These are phyloP conservation scores for Celoporthe dispersa DNA, from an alignment of 2,329 filamentous ascomycete genomes.

Conservation along the genomic window DNA sequence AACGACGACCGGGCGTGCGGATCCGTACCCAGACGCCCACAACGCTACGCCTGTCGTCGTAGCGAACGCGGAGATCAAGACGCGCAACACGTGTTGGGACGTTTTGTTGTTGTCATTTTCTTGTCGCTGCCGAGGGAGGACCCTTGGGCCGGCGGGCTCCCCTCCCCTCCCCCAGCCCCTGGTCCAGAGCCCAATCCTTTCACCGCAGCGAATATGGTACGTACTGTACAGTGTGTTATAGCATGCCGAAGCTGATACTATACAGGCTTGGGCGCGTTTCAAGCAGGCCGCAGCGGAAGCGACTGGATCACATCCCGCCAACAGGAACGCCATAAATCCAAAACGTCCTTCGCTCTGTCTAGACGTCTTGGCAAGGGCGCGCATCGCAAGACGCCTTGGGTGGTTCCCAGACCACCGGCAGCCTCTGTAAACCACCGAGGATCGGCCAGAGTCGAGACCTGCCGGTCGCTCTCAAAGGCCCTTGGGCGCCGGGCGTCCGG, in stretches of 20 bases:
- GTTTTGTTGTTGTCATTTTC: conserved; percentile 21
- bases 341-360: neutral
- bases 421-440: neutral
- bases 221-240: neutral
- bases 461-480: neutral
- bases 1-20: conserved; percentile 2
- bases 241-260: neutral
- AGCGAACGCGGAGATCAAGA: conserved; percentile 16
- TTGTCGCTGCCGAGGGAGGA: neutral
- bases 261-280: conserved; percentile 19
- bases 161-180: neutral
- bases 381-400: neutral
- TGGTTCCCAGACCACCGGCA: neutral
- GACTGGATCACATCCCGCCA: neutral
- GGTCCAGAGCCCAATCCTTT: neutral
- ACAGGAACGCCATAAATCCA: neutral
- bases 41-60: conserved; percentile 8
- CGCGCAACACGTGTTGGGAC: conserved; percentile 24
- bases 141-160: neutral
- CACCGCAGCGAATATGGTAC: neutral
- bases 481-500: neutral
- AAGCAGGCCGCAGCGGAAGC: neutral
- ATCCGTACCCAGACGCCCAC: neutral
- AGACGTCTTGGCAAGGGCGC: neutral
- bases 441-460: conserved; percentile 12